Evolutionary conservation across 345 rosid genomes (phyloP), one percentile per base, ranked within the genome.

Genomic region (Anacardium occidentale): DNA sequence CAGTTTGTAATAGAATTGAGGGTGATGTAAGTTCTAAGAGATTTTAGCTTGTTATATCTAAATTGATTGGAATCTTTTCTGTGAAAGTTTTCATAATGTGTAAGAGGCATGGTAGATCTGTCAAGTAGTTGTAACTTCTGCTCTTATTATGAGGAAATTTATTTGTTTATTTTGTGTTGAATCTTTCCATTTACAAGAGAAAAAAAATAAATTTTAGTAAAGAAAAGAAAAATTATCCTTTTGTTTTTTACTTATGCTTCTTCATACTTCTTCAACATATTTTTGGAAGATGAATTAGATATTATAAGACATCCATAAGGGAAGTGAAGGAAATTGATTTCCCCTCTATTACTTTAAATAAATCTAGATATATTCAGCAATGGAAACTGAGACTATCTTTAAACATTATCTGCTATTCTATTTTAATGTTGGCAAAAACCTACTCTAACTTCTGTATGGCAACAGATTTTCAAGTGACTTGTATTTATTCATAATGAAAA

Each of bases 31-130:
- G 32, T 7, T 51, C 6, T 69, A 20, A 17, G 14, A 12, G 32
- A 29, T 48, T 26, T 37, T 67, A 57, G 34, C 62, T 64, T 53
- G 68, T 55, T 13, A 47, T 59, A 17, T 17, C 21, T 65, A 48
- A 48, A 40, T 60, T 66, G 26, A 21, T 44, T 63, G 13, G 11
- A 20, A 42, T 53, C 15, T 55, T 40, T 68, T 25, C 48, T 63
- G 61, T 71, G n/a, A 22, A 37, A 64, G 47, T 51, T 26, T 65
- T 60, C 37, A 13, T 62, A 14, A 21, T 7, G 4, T 40, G n/a
- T 48, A 32, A 7, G 21, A 14, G 50, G 21, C n/a, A 9, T 62
- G 32, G 7, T 34, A 0, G 10, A 51, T 13, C 11, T 29, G 8
- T 1, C 14, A 61, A 32, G 7, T 40, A 8, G 68, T 47, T 32